A percentile compares a stretch with the other conserved stretches of the same genome.
These are phyloP conservation scores for Capsicum rhomboideum DNA, from an alignment of 257 asterid species.

Conservation along the genomic window DNA sequence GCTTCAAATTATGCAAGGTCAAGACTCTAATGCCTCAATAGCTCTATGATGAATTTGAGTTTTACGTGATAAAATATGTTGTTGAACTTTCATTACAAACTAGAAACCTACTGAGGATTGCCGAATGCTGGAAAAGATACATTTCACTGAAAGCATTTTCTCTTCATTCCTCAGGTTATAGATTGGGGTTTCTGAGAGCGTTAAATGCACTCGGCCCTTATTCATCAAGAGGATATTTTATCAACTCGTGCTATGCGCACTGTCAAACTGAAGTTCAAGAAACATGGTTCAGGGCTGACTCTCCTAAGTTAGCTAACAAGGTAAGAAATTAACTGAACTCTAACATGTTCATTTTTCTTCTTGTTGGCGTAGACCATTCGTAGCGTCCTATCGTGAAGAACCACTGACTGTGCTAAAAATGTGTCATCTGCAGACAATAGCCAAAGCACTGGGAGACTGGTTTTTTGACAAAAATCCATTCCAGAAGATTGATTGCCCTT, in stretches of 20 bases:
- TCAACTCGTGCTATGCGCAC: constrained; percentile 82
- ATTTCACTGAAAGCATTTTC: background rate
- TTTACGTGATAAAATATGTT: background rate
- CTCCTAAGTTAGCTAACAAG: constrained; percentile 52
- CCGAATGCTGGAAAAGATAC: background rate
- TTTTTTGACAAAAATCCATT: constrained; percentile 56
- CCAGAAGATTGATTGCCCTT: constrained; percentile 74
- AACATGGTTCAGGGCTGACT: constrained; percentile 51
- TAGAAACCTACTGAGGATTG: background rate
- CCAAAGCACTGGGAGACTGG: constrained; percentile 87
- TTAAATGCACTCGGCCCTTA: constrained; percentile 40
- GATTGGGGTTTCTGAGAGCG: constrained; percentile 34
- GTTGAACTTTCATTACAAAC: background rate
- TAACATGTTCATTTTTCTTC: background rate
- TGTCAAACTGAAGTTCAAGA: constrained; percentile 84
- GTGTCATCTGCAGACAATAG: constrained; percentile 50
- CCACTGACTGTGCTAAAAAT: background rate
- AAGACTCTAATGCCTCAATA: background rate
- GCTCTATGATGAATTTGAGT: background rate
- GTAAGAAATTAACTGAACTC: constrained; percentile 13
- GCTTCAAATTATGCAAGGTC: constrained; percentile 64
- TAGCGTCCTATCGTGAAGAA: background rate
- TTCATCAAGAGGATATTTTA: constrained; percentile 58
- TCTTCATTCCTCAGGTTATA: background rate
- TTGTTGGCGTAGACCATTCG: background rate